Evolutionary conservation across 1,284 basidiomycete genomes (phyloP).

Genomic region (Puccinia horiana): DNA sequence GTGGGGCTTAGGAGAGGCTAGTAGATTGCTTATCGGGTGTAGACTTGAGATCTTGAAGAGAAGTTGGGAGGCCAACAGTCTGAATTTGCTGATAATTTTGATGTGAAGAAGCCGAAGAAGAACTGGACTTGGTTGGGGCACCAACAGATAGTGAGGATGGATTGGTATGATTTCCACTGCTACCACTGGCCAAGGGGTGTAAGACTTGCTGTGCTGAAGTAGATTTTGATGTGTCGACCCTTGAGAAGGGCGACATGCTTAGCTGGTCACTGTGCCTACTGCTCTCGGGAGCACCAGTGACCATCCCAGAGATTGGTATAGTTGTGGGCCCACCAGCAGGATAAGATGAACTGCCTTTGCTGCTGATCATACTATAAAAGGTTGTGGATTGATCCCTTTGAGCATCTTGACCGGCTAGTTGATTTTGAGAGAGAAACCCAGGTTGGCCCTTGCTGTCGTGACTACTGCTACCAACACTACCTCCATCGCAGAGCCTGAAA

Average conservation of each 20-base stretch:
- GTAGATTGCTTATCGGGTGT: constrained; percentile 46
- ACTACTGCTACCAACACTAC: constrained; percentile 36
- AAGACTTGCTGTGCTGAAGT: not conserved
- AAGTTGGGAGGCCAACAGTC: not conserved
- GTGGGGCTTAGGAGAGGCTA: constrained; percentile 31
- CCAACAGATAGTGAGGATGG: constrained; percentile 23
- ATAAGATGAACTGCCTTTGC: constrained; percentile 14
- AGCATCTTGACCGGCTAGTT: not conserved
- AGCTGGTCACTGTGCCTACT: constrained; percentile 39
- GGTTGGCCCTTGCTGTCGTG: constrained; percentile 29
- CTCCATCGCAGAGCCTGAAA: constrained; percentile 8
- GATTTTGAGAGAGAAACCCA: constrained; percentile 9
- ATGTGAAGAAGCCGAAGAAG: constrained; percentile 27
- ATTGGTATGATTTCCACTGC: constrained; percentile 23
- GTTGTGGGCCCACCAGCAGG: not conserved
- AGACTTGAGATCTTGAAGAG: not conserved
- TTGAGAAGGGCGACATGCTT: constrained; percentile 42
- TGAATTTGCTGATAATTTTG: not conserved
- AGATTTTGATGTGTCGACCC: constrained; percentile 9
- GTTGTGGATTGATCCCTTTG: constrained; percentile 32
- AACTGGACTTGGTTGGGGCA: not conserved
- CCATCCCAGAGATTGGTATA: not conserved
- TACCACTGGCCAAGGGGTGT: not conserved
- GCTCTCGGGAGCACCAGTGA: not conserved
- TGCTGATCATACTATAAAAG: constrained; percentile 19